phyloP scores from a whole-genome alignment of 2,329 filamentous ascomycete species.

The Xylogone sp. region DNA sequence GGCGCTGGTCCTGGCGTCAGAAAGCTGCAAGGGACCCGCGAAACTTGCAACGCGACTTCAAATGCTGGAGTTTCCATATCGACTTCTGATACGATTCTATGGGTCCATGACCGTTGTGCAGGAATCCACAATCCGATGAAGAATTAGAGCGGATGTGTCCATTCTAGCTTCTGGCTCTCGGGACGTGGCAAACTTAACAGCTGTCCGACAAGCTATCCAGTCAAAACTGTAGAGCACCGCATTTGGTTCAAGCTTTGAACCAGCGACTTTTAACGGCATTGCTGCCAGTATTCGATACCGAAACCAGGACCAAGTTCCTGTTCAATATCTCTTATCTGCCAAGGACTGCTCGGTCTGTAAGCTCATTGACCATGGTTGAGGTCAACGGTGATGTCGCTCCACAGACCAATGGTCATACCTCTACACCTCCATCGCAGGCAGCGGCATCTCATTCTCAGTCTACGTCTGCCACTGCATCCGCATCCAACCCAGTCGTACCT shows the following conservation, averaged over 20 bases:
- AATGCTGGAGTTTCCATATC: too few species aligned
- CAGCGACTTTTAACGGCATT: too few species aligned
- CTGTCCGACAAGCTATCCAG: too few species aligned
- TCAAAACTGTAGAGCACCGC: too few species aligned
- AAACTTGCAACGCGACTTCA: too few species aligned
- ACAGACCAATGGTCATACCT: constrained; percentile 51
- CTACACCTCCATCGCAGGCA: constrained; percentile 20
- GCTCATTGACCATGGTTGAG: constrained; percentile 21
- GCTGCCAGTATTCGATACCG: too few species aligned
- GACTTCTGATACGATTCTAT: too few species aligned
- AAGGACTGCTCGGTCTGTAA: too few species aligned
- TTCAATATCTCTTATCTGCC: too few species aligned
- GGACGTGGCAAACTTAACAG: not conserved
- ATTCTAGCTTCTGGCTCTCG: not conserved
- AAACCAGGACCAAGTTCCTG: too few species aligned
- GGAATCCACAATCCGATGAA: not conserved
- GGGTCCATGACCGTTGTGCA: not conserved
- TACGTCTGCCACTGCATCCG: constrained; percentile 16
- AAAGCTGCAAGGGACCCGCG: not conserved
- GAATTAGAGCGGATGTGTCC: not conserved
- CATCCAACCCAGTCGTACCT: constrained; percentile 24
- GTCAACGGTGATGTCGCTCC: constrained; percentile 29
- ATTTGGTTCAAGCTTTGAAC: too few species aligned
- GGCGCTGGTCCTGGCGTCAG: constrained; percentile 12
- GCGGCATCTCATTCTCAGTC: constrained; percentile 10